Base-by-base conservation (phyloP, 2,329 filamentous ascomycete species). In the Cyphellophora attinorum region DNA sequence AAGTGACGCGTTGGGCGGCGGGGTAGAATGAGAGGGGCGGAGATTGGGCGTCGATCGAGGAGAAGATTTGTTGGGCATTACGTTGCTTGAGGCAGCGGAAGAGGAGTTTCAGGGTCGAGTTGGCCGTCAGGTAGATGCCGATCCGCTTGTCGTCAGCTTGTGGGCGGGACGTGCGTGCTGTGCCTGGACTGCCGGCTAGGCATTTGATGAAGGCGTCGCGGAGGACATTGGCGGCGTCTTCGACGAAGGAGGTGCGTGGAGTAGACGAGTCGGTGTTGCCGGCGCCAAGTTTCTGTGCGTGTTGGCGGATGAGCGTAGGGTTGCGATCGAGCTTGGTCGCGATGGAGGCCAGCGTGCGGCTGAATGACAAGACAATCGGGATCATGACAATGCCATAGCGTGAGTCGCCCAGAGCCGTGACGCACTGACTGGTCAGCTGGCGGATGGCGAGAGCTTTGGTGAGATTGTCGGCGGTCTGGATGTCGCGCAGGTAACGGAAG, bases 141-240 rank as follows among this genome's bases (percentile, higher is more conserved):
- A 81, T 64, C 52, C 89, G 85, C 55, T 88, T 93, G 35, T 86
- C 85, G 49, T 88, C 81, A 0, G 85, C 85, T 40, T 68, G 74
- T 13, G 75, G 76, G 10, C 38, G 29, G 10, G 41, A 37, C 3
- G 38, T 41, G 12, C 41, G 35, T 8, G 31, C 35, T 10, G 39
- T 40, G 46, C 72, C 72, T 37, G 54, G 56, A 16, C 72, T 76
- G 12, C 77, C 77, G 1, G 75, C 79, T 19, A 94, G 63, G 45
- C 89, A 95, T 25, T 85, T 85, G 8, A 85, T 91, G 53, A 95
- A 94, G 14, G 88, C 85, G 54, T 86, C 83, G 41, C 93, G 81
- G 39, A 95, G 82, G 33, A 85, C 81, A 52, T 95, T 89, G 12
- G 85, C 86, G 2, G 86, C 86, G 16, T 80, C 76, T 56, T 94